Evolutionary conservation across 2,329 filamentous ascomycete species (phyloP), one percentile per base, ranked within the genome.

Genomic region (Aspergillus quadricinctus): DNA sequence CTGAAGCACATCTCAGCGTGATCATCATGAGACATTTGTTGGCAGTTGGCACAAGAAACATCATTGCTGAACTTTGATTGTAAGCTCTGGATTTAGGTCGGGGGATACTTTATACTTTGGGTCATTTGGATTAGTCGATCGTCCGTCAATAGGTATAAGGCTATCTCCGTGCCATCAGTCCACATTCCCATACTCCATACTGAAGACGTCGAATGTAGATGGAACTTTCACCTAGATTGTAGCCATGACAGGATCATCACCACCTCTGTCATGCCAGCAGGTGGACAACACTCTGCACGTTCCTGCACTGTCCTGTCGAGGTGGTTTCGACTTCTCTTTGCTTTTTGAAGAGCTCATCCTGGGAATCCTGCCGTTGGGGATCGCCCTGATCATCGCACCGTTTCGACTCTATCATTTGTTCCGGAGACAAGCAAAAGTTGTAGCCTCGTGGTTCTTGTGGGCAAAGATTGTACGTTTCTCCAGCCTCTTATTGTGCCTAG

Each of bases 261-360:
- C 55, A 56, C 60, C 64, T 48, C 45, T 58, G 25, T 63, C 59
- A 52, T 75, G 72, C 63, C 64, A 56, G 23, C 64, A 66, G 57
- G 60, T 71, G 45, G 73, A 75, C 60, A 70, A 75, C 56, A 66
- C 68, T 7, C 63, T 76, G 40, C 67, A 64, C 27, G 67, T 69
- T 53, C 67, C 68, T 57, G 71, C 70, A 10, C 56, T 62, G 21
- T 62, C 64, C 41, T 77, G 74, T 66, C 70, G 73, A 23, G 70
- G 69, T 21, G 70, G 67, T 11, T 77, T 78, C 58, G 77, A 78
- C 55, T 78, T 78, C 58, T 76, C 76, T 23, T 67, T 78, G 48
- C 65, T 78, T n/a, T 78, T 78, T 55, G 76, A 79, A 58, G 75
- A 79, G 55, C 69, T 69, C 2, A 71, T 78, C 37, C 64, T 78